phyloP scores from a whole-genome alignment of 768 basidiomycete species.

The Sarcomyxa edulis region DNA sequence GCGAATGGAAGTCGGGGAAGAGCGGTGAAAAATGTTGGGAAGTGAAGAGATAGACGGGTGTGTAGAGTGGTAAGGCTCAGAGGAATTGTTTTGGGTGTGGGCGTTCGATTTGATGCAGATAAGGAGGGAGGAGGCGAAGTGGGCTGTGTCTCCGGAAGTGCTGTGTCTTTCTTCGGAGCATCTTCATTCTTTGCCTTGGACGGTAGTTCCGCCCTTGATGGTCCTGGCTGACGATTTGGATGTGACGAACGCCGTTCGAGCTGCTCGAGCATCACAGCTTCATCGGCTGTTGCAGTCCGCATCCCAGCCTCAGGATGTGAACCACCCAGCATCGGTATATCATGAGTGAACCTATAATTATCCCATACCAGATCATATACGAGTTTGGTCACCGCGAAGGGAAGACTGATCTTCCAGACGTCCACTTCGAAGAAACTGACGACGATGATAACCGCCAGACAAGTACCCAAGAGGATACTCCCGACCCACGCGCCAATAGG shows the following conservation, averaged over 20 bases:
- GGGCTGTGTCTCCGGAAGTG: background rate
- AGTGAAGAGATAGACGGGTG: slow-evolving; percentile 27
- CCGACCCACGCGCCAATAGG: slow-evolving; percentile 72
- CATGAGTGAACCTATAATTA: slow-evolving; percentile 35
- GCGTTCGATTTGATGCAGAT: background rate
- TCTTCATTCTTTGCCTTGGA: background rate
- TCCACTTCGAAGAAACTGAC: slow-evolving; percentile 73
- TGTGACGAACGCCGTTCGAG: no score
- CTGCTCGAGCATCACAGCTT: no score
- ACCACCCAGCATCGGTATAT: slow-evolving; percentile 17
- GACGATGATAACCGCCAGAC: slow-evolving; percentile 70
- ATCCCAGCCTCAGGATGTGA: slow-evolving; percentile 5
- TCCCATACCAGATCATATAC: slow-evolving; percentile 61
- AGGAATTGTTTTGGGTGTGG: background rate
- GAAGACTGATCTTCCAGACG: slow-evolving; percentile 81
- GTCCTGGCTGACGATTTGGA: background rate
- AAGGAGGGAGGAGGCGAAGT: background rate
- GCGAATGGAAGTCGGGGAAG: slow-evolving; percentile 70
- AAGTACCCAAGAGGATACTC: slow-evolving; percentile 54
- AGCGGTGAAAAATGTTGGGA: slow-evolving; percentile 69
- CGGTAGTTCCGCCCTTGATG: no score
- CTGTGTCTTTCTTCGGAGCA: no score
- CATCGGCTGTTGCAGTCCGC: no score
- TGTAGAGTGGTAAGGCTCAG: no score
- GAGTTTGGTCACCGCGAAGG: slow-evolving; percentile 73